A percentile compares a stretch with the other conserved stretches of the same genome.
These are phyloP conservation scores for Solanum verrucosum DNA, from an alignment of 257 asterid genomes.

Conservation along the genomic window DNA sequence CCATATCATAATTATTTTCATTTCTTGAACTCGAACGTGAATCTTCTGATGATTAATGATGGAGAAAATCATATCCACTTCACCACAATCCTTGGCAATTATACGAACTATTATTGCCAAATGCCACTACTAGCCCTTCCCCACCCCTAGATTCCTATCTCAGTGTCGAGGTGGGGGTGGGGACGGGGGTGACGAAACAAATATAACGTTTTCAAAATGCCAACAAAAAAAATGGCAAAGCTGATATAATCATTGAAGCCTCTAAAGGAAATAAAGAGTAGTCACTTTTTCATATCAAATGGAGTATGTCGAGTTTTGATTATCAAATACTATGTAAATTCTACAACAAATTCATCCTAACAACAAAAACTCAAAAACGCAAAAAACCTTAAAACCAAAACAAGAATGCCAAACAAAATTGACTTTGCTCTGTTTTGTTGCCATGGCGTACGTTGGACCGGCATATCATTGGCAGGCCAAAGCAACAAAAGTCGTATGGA, in stretches of 20 bases:
- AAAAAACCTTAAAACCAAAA: not conserved
- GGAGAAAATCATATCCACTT: not conserved
- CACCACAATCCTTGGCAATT: not conserved
- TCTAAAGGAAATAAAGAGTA: not conserved
- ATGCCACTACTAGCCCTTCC: not conserved
- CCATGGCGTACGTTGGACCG: not conserved
- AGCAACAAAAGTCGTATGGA: not conserved
- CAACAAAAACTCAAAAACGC: not conserved
- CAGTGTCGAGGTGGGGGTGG: not conserved
- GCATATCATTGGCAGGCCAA: not conserved
- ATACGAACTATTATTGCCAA: not conserved
- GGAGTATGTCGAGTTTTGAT: not conserved
- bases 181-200: not conserved
- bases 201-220: not conserved
- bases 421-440: slow-evolving; percentile 8
- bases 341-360: not conserved
- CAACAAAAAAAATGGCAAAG: not conserved
- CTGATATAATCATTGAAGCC: not conserved
- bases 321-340: not conserved
- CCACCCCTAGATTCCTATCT: not conserved
- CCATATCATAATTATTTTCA: not conserved
- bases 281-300: not conserved
- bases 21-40: not conserved
- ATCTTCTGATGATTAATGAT: not conserved
- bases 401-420: slow-evolving; percentile 23